Evolutionary conservation across 306 rosid species (phyloP), one percentile per base, ranked within the genome.

Genomic region (Sicyos edulis): DNA sequence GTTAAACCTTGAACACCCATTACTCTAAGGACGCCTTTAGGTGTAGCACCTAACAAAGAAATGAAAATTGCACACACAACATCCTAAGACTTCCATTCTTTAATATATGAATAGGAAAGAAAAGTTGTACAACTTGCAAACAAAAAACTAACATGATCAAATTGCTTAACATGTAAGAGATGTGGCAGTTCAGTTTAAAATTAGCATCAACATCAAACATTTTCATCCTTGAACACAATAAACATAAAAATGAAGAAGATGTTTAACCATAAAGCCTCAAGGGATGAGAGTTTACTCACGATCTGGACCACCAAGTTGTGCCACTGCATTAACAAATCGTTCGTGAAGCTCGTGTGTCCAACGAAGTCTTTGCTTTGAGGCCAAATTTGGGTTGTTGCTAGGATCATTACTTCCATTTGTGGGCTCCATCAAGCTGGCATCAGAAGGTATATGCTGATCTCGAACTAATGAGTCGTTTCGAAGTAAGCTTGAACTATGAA

Each of bases 231-330:
- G 14, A 26, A 21, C 4, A 40, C 29, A 19, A 12, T 42, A 7
- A 6, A 20, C 26, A 42, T 10, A 65, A 37, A 64, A 1, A 64
- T 34, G 34, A 11, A 44, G 54, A 44, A 45, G 54, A 49, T 49
- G 58, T 9, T 16, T 15, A 68, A 68, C 58, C n/a, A 68, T 14
- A 68, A 45, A 44, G 14, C 55, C n/a, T 7, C 40, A 49, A n/a
- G 34, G 20, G 76, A 54, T 54, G 26, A 66, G 70, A 66, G 70
- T 75, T 76, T 76, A 88, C 99, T 91, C 89, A 93, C 99, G 92
- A 81, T 93, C 99, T 71, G 99, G 97, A 53, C 99, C 99, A 16
- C 99, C 99, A 74, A 93, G 99, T 78, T 93, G 97, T 76, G 88
- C 89, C 75, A 93, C 99, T 21, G 99, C 97, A 85, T 91, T 96